Evolutionary conservation across 805 yeast genomes (phyloP), one percentile per base, ranked within the genome.

Genomic region (Lipomyces japonicus): DNA sequence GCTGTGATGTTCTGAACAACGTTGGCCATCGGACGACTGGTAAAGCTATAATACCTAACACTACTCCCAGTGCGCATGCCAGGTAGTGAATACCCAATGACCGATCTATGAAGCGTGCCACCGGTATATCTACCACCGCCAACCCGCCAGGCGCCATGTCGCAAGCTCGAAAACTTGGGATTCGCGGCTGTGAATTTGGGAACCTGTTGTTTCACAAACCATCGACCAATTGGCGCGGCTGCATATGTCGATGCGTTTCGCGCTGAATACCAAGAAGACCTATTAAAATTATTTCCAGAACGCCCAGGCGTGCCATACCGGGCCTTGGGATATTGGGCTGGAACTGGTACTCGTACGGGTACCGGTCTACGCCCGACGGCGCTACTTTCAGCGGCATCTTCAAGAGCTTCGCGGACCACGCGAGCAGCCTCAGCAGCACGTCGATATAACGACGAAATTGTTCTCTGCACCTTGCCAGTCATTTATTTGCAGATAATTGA

Each of bases 31-130:
- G 58, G 54, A 18, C 49, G 42, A 18, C 32, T 39, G 22, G 45
- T 14, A 39, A 37, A 31, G 5, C 46, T 51, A 40, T 55, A 56
- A 23, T 50, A 42, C 22, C 58, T 32, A 14, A 48, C 57, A 4
- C 55, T 47, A n/a, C 45, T 53, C 6, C 59, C 43, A 7, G 48
- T 38, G 2, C 57, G 43, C 21, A 38, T 25, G 14, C 58, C 58
- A 3, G 58, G 55, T n/a, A 56, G 49, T 16, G 60, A 46, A 36
- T 55, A 56, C 10, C 60, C 60, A 21, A 41, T 26, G 4, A 45
- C 31, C 2, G 60, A 51, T 21, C 60, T 28, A 23, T 40, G 48
- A 23, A 56, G 48, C 24, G 54, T 54, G 22, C 60, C 60, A 10
- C 60, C 60, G 24, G 57, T 50, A 21, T 30, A 28, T 24, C 48